Evolutionary conservation across 2,329 filamentous ascomycete genomes (phyloP).

Genomic region (Sclerotinia minor): DNA sequence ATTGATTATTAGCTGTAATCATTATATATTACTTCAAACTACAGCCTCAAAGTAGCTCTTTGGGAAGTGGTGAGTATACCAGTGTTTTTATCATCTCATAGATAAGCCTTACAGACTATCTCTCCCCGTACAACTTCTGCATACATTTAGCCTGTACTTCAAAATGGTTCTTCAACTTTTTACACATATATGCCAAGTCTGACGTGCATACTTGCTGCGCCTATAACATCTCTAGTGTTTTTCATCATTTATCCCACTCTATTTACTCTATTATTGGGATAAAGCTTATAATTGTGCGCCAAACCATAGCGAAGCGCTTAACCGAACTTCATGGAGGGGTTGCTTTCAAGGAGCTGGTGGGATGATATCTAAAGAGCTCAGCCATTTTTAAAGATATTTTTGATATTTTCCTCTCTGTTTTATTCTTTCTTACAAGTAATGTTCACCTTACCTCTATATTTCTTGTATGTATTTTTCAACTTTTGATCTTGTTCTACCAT

Average conservation of each 20-base stretch:
- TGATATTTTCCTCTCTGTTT: neutral
- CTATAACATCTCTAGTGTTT: neutral
- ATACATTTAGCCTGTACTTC: neutral
- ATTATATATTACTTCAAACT: neutral
- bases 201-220: slow-evolving; percentile 20
- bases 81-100: neutral
- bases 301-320: slow-evolving; percentile 17
- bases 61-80: neutral
- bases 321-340: slow-evolving; percentile 16
- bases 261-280: slow-evolving; percentile 19
- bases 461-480: slow-evolving; percentile 5
- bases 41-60: slow-evolving; percentile 13
- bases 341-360: neutral
- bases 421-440: neutral
- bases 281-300: slow-evolving; percentile 3
- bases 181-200: neutral
- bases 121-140: neutral
- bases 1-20: slow-evolving; percentile 7
- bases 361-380: slow-evolving; percentile 18
- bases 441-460: neutral
- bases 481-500: neutral
- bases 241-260: slow-evolving; percentile 6
- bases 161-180: neutral
- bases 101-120: slow-evolving; percentile 6
- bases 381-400: neutral